These are phyloP conservation scores for Penicillium sp. DNA, from an alignment of 2,329 filamentous ascomycete species.

Conservation along the genomic window DNA sequence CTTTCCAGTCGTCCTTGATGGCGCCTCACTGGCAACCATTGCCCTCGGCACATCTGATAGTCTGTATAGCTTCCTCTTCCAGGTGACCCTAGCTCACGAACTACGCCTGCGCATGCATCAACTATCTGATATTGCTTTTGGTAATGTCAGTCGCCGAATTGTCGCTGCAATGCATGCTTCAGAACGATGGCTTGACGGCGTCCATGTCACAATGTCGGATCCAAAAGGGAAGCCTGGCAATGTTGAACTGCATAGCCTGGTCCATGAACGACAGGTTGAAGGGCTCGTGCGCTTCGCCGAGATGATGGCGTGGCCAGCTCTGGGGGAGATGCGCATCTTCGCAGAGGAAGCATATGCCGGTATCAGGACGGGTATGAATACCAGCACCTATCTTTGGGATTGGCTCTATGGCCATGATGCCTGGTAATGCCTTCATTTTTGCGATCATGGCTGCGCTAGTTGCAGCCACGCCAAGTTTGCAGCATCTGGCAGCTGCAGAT, in stretches of 20 bases:
- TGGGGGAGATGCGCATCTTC: conserved; percentile 26
- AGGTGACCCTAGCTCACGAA: not conserved
- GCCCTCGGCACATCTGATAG: conserved; percentile 2
- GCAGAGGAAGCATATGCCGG: conserved; percentile 27
- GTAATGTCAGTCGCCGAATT: not conserved
- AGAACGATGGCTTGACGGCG: conserved; percentile 2
- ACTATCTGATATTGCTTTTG: conserved; percentile 1
- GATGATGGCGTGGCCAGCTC: conserved; percentile 33
- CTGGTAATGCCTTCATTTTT: conserved; percentile 20
- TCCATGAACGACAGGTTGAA: conserved; percentile 30
- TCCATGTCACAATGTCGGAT: not conserved
- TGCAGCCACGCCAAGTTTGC: conserved; percentile 17
- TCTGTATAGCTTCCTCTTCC: conserved; percentile 6
- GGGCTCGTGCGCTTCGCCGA: conserved; percentile 36
- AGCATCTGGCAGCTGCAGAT: conserved; percentile 4
- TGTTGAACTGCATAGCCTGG: conserved; percentile 12
- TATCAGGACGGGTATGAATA: conserved; percentile 5
- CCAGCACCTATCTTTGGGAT: conserved; percentile 19
- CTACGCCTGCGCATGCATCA: conserved; percentile 4
- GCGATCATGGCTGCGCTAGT: conserved; percentile 24
- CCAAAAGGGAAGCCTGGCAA: not conserved
- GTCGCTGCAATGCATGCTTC: not conserved
- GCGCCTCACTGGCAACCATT: conserved; percentile 1
- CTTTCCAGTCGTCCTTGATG: conserved; percentile 6
- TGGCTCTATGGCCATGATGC: conserved; percentile 27